Percentiles rank a stretch among this genome's conserved stretches.
These are phyloP conservation scores for Hypoxylon perforatum DNA, from an alignment of 495 filamentous ascomycete genomes.

Conservation along the genomic window DNA sequence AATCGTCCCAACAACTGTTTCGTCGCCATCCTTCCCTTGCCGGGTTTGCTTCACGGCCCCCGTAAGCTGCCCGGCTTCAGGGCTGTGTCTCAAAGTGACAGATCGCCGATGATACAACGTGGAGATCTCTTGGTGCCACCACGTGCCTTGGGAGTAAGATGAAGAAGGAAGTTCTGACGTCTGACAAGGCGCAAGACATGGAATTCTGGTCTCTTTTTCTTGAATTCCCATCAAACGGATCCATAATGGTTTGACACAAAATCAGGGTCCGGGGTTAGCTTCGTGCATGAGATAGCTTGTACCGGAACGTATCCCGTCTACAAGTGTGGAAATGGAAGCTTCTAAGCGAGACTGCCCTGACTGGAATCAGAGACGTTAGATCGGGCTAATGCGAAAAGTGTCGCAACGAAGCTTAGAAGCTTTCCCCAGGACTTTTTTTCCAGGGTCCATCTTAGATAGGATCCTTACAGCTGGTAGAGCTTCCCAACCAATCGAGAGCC, in stretches of 20 bases:
- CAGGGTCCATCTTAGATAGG: neutral
- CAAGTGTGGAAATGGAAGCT: neutral
- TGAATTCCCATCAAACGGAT: conserved; percentile 26
- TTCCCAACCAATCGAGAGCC: conserved; percentile 21
- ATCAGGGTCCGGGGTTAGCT: conserved; percentile 10
- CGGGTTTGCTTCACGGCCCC: neutral
- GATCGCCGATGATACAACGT: conserved; percentile 10
- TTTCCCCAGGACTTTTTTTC: conserved; percentile 8
- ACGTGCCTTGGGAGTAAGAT: neutral
- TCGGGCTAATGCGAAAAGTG: neutral
- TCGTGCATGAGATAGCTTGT: neutral
- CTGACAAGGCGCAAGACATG: conserved; percentile 31
- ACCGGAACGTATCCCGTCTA: conserved; percentile 7
- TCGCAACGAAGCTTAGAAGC: too few species aligned
- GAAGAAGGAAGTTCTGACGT: conserved; percentile 24
- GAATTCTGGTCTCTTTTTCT: conserved; percentile 18
- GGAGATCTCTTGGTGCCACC: neutral
- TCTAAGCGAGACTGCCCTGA: neutral
- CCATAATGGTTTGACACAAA: conserved; percentile 1
- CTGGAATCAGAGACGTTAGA: conserved; percentile 21
- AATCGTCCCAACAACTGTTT: conserved; percentile 1
- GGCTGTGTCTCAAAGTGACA: conserved; percentile 7
- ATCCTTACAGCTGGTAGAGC: conserved; percentile 28
- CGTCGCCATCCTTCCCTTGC: conserved; percentile 11
- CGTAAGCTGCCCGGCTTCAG: neutral